Percentiles rank a stretch among this genome's conserved stretches.
These are phyloP conservation scores for Ophiostoma himal-ulmi DNA, from an alignment of 2,329 filamentous ascomycete genomes.

Conservation along the genomic window DNA sequence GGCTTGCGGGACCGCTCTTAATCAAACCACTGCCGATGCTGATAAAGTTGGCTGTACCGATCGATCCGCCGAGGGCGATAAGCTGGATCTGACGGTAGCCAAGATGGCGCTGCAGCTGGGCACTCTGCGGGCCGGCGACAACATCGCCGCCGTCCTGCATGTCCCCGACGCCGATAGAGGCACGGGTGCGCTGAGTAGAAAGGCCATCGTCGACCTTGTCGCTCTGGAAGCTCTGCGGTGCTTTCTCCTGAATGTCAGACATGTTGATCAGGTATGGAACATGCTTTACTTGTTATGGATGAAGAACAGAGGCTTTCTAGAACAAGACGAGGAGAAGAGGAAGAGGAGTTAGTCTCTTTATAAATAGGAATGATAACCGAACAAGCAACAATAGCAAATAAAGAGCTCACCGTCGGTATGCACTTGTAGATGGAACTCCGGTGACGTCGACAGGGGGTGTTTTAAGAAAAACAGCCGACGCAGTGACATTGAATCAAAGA, in stretches of 20 bases:
- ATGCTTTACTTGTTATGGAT: background rate
- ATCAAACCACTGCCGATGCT: slow-evolving; percentile 51
- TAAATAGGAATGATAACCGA: background rate
- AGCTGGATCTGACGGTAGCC: slow-evolving; percentile 53
- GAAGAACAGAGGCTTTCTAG: background rate
- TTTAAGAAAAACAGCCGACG: background rate
- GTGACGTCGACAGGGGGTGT: background rate
- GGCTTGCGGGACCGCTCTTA: slow-evolving; percentile 28
- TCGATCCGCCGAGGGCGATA: slow-evolving; percentile 53
- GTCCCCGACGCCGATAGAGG: background rate
- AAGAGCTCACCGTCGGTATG: background rate
- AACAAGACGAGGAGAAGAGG: background rate
- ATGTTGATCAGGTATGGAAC: background rate
- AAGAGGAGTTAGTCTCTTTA: background rate
- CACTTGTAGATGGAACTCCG: background rate
- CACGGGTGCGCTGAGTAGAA: background rate
- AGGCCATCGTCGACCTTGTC: slow-evolving; percentile 4
- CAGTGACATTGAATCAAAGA: background rate
- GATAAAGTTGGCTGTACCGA: slow-evolving; percentile 55
- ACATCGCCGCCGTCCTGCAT: background rate
- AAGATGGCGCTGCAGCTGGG: slow-evolving; percentile 41
- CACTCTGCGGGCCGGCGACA: background rate
- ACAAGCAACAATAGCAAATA: background rate
- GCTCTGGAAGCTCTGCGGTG: background rate
- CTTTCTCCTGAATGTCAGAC: background rate